Percentiles rank a stretch among this genome's conserved stretches.
phyloP scores from a whole-genome alignment of 2,329 filamentous ascomycete genomes.

The Aspergillus versicolor region DNA sequence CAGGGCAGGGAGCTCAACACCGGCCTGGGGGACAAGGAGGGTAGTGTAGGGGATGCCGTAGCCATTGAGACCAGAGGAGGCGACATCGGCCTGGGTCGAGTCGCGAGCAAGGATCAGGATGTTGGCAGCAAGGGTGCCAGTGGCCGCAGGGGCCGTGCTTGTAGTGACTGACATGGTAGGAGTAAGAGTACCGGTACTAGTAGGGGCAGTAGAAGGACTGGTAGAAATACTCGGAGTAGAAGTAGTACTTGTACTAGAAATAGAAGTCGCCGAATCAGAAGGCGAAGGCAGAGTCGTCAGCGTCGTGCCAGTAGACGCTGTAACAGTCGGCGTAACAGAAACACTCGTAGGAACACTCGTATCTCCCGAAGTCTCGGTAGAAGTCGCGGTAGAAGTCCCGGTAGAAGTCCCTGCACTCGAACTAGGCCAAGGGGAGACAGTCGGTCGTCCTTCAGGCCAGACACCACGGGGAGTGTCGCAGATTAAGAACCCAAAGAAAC shows the following conservation, averaged over 20 bases:
- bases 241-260: not conserved
- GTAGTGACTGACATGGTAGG: slow-evolving; percentile 23
- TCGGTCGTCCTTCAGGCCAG: slow-evolving; percentile 25
- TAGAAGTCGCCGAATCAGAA: not conserved
- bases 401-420: not conserved
- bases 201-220: not conserved
- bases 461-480: slow-evolving; percentile 30
- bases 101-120: slow-evolving; percentile 59
- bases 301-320: not conserved
- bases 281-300: not conserved
- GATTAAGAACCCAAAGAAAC: slow-evolving; percentile 33
- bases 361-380: not conserved
- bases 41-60: slow-evolving; percentile 62
- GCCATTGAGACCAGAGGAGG: slow-evolving; percentile 56
- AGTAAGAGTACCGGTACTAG: not conserved
- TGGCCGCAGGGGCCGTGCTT: slow-evolving; percentile 13
- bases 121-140: slow-evolving; percentile 38
- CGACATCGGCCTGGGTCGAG: slow-evolving; percentile 47
- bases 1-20: slow-evolving; percentile 52
- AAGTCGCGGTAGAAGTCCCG: not conserved
- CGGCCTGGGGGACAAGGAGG: slow-evolving; percentile 54
- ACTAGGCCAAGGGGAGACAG: slow-evolving; percentile 18
- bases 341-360: not conserved
- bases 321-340: not conserved
- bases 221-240: not conserved